These are phyloP conservation scores for Lojkania enalia DNA, from an alignment of 2,329 filamentous ascomycete genomes.

Conservation along the genomic window DNA sequence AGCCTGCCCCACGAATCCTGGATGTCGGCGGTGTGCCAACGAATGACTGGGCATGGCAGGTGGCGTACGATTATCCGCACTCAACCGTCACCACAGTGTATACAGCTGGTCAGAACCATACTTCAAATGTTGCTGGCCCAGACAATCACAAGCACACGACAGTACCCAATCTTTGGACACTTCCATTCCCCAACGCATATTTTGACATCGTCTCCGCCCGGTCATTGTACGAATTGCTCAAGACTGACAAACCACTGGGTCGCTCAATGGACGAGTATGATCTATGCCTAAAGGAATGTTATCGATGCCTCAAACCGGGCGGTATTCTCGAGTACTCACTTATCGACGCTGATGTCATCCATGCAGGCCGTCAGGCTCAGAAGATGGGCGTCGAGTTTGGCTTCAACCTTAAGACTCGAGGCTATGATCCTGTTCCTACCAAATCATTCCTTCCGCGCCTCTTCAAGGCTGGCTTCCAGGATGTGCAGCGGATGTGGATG, in stretches of 20 bases:
- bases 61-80: constrained; percentile 81
- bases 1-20: constrained; percentile 70
- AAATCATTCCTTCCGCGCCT: constrained; percentile 79
- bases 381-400: constrained; percentile 90
- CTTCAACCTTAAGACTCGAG: constrained; percentile 83
- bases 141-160: constrained; percentile 83
- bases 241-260: constrained; percentile 59
- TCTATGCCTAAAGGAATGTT: constrained; percentile 79
- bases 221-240: constrained; percentile 82
- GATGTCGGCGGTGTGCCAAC: constrained; percentile 84
- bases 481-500: constrained; percentile 83
- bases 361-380: constrained; percentile 75
- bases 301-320: constrained; percentile 88
- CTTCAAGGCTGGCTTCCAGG: constrained; percentile 73
- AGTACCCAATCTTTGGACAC: constrained; percentile 73
- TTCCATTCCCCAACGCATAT: constrained; percentile 82
- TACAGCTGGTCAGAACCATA: constrained; percentile 52
- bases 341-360: constrained; percentile 87
- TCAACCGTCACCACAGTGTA: constrained; percentile 87
- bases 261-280: constrained; percentile 78
- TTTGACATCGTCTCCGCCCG: constrained; percentile 93
- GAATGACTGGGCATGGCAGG: constrained; percentile 96
- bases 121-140: constrained; percentile 68
- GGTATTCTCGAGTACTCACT: constrained; percentile 91
- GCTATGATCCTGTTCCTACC: constrained; percentile 84